Percentiles rank a stretch among this genome's conserved stretches.
phyloP scores from a whole-genome alignment of 2,329 filamentous ascomycete genomes.

The Colletotrichum tamarilloi region DNA sequence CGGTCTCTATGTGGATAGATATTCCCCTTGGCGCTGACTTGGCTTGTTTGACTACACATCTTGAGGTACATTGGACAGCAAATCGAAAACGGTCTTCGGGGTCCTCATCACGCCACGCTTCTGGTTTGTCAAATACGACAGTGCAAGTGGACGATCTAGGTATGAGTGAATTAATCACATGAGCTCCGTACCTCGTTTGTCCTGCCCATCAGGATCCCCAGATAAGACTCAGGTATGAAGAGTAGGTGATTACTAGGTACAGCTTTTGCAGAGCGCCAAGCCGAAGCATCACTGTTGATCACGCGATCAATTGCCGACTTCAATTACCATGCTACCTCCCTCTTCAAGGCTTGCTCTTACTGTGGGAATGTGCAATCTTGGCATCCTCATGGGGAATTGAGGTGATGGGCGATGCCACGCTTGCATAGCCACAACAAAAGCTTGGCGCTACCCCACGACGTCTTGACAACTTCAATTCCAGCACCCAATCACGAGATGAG shows the following conservation, averaged over 20 bases:
- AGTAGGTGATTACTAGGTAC: not conserved
- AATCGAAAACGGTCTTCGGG: too few relatives aligned
- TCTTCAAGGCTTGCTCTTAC: not conserved
- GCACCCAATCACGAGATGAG: too few relatives aligned
- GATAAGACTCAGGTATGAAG: too few relatives aligned
- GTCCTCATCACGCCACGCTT: too few relatives aligned
- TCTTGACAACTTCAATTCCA: not conserved
- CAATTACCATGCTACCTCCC: not conserved
- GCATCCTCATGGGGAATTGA: not conserved
- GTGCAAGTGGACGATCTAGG: too few relatives aligned
- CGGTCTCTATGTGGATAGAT: not conserved
- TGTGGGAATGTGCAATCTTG: not conserved
- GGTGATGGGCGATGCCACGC: not conserved
- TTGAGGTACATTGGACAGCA: too few relatives aligned
- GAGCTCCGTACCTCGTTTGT: too few relatives aligned
- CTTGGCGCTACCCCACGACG: conserved; percentile 3
- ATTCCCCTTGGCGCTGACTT: not conserved
- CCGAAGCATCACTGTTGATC: not conserved
- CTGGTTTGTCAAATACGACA: too few relatives aligned
- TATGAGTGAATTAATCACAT: too few relatives aligned
- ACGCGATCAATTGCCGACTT: not conserved
- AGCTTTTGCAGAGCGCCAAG: not conserved
- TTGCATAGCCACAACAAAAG: conserved; percentile 7
- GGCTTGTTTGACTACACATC: not conserved
- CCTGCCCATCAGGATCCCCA: not conserved